Conservation (phyloP, 345 rosid genomes). For the Moricandia arvensis region DNA sequence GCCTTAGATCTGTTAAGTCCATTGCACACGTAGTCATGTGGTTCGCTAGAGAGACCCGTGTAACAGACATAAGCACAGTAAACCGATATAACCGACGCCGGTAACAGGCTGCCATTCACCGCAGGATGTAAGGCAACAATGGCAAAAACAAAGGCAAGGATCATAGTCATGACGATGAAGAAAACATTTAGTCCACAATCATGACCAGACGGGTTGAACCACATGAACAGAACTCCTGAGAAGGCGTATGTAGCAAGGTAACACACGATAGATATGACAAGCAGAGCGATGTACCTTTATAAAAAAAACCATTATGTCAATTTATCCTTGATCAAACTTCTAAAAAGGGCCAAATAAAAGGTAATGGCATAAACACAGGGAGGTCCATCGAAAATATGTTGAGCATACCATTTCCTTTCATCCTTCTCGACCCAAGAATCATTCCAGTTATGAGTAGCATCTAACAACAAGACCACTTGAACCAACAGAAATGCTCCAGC, state of each 20-base stretch:
- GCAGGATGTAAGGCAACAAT: conserved; percentile 83
- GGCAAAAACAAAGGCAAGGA: conserved; percentile 71
- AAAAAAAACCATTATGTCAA: background rate
- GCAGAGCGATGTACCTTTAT: conserved; percentile 55
- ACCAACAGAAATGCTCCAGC: conserved; percentile 94
- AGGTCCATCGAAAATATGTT: background rate
- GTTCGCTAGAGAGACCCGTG: conserved; percentile 97
- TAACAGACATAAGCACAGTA: conserved; percentile 95
- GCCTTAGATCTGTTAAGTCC: conserved; percentile 81
- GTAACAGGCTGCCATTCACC: conserved; percentile 97
- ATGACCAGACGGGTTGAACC: conserved; percentile 97
- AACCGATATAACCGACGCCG: conserved; percentile 85
- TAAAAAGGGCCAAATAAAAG: background rate
- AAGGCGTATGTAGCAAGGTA: conserved; percentile 73
- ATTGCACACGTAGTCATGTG: conserved; percentile 86
- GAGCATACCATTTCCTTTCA: conserved; percentile 81
- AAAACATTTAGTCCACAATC: conserved; percentile 91
- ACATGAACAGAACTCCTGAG: conserved; percentile 84
- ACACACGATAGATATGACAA: conserved; percentile 74
- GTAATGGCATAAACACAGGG: background rate
- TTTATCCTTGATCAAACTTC: background rate
- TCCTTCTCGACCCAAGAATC: conserved; percentile 99
- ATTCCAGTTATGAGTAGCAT: conserved; percentile 87
- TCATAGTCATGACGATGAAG: conserved; percentile 88
- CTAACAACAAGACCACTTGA: conserved; percentile 84